These are phyloP conservation scores for Agrocybe praecox DNA, from an alignment of 768 basidiomycete genomes.

Conservation along the genomic window DNA sequence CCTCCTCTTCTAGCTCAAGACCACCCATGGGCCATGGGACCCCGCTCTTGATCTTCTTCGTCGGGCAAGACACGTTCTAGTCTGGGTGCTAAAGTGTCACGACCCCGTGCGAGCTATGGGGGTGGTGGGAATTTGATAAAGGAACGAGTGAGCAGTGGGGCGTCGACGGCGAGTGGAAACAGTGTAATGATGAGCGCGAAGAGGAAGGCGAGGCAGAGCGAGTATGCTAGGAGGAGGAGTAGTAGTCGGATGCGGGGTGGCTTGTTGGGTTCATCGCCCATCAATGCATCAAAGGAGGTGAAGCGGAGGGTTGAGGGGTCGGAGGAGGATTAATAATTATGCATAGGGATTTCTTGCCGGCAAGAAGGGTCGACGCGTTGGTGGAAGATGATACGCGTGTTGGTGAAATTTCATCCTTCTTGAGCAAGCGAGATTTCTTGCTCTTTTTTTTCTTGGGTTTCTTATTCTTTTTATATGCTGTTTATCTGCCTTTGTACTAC, in stretches of 20 bases:
- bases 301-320: not conserved
- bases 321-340: not conserved
- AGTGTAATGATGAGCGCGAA: slow-evolving; percentile 65
- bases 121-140: slow-evolving; percentile 27
- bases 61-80: slow-evolving; percentile 50
- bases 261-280: not conserved
- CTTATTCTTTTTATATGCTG: not conserved
- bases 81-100: slow-evolving; percentile 42
- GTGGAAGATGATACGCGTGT: not conserved
- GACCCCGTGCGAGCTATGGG: slow-evolving; percentile 35
- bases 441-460: not conserved
- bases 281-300: not conserved
- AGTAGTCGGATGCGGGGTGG: not conserved
- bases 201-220: slow-evolving; percentile 77
- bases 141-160: slow-evolving; percentile 23
- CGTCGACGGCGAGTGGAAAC: slow-evolving; percentile 12
- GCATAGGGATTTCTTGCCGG: not conserved
- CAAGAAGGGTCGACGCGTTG: too few species aligned
- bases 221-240: slow-evolving; percentile 64
- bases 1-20: slow-evolving; percentile 23
- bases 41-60: slow-evolving; percentile 10
- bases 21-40: slow-evolving; percentile 7
- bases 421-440: not conserved
- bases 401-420: not conserved
- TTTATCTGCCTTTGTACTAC: not conserved